phyloP scores from a whole-genome alignment of 2,329 filamentous ascomycete species.

The Elsinoe perseae region DNA sequence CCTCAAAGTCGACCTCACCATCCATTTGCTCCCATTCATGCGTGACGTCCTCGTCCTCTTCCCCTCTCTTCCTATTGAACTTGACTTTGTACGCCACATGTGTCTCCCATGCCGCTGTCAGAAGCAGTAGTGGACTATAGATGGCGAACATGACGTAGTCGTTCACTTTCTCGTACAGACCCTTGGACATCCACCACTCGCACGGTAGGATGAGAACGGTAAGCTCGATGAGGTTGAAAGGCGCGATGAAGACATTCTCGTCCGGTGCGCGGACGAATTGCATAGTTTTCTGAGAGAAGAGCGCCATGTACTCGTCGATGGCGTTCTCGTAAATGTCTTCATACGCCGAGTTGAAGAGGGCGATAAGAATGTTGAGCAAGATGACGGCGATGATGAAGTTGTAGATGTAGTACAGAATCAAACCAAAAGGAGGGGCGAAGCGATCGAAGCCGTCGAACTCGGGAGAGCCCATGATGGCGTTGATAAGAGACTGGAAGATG shows the following conservation, averaged over 20 bases:
- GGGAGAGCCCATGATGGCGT: constrained; percentile 83
- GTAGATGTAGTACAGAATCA: constrained; percentile 95
- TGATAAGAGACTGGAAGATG: constrained; percentile 75
- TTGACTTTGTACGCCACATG: constrained; percentile 58
- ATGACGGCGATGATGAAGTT: constrained; percentile 96
- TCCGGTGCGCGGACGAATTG: constrained; percentile 94
- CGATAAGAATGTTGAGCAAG: constrained; percentile 91
- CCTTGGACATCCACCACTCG: constrained; percentile 88
- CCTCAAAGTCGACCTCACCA: constrained; percentile 66
- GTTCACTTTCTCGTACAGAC: constrained; percentile 71
- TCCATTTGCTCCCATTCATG: constrained; percentile 91
- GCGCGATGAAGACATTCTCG: constrained; percentile 96
- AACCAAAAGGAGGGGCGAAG: constrained; percentile 86
- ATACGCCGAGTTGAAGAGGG: constrained; percentile 93
- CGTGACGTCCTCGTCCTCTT: constrained; percentile 78
- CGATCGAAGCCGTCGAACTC: constrained; percentile 84
- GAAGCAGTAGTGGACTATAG: constrained; percentile 74
- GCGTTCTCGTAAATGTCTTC: constrained; percentile 90
- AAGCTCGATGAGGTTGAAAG: constrained; percentile 89
- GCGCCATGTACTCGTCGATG: constrained; percentile 87
- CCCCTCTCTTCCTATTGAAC: constrained; percentile 67
- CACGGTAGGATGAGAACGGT: constrained; percentile 68
- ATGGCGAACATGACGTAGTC: constrained; percentile 79
- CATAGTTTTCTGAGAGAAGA: constrained; percentile 91
- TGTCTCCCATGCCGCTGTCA: constrained; percentile 54